Base-by-base conservation (phyloP, 345 rosid genomes). In the Linum trigynum region DNA sequence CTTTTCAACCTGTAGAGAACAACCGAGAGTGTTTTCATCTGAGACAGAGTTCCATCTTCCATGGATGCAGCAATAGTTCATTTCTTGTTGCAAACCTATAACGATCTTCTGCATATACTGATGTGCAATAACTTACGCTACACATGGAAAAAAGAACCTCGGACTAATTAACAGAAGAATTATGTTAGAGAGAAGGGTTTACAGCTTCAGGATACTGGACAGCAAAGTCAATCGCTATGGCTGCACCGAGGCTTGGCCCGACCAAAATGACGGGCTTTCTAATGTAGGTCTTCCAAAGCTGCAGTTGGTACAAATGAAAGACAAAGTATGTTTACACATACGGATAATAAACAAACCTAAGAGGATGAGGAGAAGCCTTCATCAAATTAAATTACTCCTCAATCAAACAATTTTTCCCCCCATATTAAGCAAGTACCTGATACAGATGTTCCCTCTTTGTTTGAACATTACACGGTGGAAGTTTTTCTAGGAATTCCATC, bases 161-260 rank as follows among this genome's bases (percentile, higher is more conserved):
- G 40, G 15, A 39, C 11, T 12, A 50, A 51, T 5, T 14, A 2
- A 7, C 55, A 7, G 43, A 57, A 38, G 40, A 32, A 41, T 11
- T 3, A 10, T 61, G 17, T 53, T 57, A 32, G 53, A 62, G 42
- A 37, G 63, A 66, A 9, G 17, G 48, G 79, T 81, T 83, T 78
- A 88, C 97, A 55, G 91, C 89, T 75, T 88, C 92, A 1, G 96
- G 86, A 79, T 85, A 82, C 60, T 78, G 82, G 69, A 79, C 85
- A 17, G 86, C 77, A 76, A 91, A 88, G 70, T 91, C 95, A 50
- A 91, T 81, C 32, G 96, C 97, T 64, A 81, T 83, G 0, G 96
- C 75, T 69, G 96, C 89, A 51, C 97, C 96, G 41, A 88, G 92
- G 80, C 97, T 91, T 64, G 97, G 97, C 77, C 97, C 97, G 16